phyloP scores from a whole-genome alignment of 805 yeast species.

The Metschnikowia gelsemii region DNA sequence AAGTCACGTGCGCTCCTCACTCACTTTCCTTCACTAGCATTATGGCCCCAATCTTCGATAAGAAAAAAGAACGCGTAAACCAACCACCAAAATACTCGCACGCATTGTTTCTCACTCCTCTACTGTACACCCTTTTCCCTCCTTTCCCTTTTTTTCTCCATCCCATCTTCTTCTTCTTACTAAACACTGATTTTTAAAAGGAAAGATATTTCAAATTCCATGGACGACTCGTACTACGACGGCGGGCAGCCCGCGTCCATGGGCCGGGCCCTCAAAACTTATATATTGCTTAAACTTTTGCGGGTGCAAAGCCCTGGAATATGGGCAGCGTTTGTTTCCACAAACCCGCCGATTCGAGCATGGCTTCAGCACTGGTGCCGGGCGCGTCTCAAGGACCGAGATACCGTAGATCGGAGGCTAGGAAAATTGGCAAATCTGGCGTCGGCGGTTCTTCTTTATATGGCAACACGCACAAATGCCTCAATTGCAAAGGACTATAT shows the following conservation, averaged over 20 bases:
- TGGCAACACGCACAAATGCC: slow-evolving; percentile 27
- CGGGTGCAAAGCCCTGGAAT: slow-evolving; percentile 26
- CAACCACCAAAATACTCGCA: no score
- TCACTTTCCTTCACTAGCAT: no score
- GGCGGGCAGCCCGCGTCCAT: slow-evolving; percentile 4
- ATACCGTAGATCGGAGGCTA: slow-evolving; percentile 19
- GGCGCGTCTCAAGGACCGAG: slow-evolving; percentile 10
- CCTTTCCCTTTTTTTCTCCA: no score
- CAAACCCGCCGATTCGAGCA: slow-evolving; percentile 32
- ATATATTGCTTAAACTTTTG: slow-evolving; percentile 24
- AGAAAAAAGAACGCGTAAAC: no score
- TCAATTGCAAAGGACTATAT: slow-evolving; percentile 40
- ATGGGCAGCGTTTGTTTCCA: slow-evolving; percentile 33
- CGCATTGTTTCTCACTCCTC: no score
- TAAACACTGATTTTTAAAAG: no score
- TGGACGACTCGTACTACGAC: slow-evolving; percentile 19
- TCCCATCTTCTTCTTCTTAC: no score
- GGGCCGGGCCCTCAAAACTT: slow-evolving; percentile 30
- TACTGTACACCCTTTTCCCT: no score
- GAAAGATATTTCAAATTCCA: no score
- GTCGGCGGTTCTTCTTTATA: slow-evolving; percentile 26
- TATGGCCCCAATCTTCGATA: no score
- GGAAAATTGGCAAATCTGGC: slow-evolving; percentile 26
- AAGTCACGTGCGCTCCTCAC: no score
- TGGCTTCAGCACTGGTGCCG: slow-evolving; percentile 4